These are phyloP conservation scores for Spathaspora passalidarum DNA, from an alignment of 805 yeast genomes.

Conservation along the genomic window DNA sequence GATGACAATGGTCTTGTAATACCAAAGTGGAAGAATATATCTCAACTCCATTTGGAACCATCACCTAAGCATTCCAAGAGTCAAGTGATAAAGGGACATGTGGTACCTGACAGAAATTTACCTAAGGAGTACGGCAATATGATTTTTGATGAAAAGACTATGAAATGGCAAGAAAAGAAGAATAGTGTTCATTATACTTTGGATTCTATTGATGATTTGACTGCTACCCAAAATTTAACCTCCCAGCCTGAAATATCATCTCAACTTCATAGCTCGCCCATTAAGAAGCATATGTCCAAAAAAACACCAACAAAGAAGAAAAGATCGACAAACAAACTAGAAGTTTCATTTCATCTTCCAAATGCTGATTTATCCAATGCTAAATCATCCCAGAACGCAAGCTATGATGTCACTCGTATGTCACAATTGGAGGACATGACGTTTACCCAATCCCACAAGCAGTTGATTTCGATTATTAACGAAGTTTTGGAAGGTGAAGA, in stretches of 20 bases:
- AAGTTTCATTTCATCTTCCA: constrained; percentile 42
- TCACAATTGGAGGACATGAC: constrained; percentile 45
- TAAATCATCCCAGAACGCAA: neutral
- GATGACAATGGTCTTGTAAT: constrained; percentile 14
- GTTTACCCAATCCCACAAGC: constrained; percentile 45
- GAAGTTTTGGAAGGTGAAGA: constrained; percentile 28
- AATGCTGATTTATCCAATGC: constrained; percentile 11
- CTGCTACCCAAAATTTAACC: neutral
- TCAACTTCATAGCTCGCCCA: neutral
- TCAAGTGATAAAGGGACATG: constrained; percentile 24
- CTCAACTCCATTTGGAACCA: constrained; percentile 28
- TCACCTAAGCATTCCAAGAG: constrained; percentile 5
- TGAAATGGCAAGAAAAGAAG: constrained; percentile 25
- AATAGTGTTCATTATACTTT: constrained; percentile 22
- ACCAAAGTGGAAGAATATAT: constrained; percentile 36
- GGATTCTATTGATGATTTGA: constrained; percentile 39
- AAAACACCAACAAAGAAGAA: constrained; percentile 2
- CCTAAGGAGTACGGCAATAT: constrained; percentile 36
- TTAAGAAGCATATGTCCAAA: neutral
- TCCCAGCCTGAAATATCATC: neutral
- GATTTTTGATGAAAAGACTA: constrained; percentile 28
- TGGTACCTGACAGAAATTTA: constrained; percentile 30
- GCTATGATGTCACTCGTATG: constrained; percentile 36
- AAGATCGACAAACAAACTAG: constrained; percentile 18
- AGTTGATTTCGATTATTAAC: constrained; percentile 45